Evolutionary conservation across 495 filamentous ascomycete species (phyloP), one percentile per base, ranked within the genome.

Genomic region (Hypoxylon trugodes): DNA sequence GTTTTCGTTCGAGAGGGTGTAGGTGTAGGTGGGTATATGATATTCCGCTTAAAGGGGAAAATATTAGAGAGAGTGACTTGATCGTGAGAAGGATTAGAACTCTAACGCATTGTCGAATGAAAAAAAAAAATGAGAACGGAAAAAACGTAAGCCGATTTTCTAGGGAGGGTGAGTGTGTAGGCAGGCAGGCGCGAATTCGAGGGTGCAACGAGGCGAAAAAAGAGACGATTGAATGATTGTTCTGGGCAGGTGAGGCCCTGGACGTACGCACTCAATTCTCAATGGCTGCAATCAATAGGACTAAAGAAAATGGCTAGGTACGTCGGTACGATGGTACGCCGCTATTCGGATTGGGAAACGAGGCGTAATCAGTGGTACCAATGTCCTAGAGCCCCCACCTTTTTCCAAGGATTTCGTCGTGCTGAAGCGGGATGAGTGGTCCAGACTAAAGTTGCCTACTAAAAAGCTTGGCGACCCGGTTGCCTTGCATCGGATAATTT

Each of bases 401-500:
- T 32, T 51, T 45, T 25, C 25, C 18, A 33, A 26, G 12, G 15
- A 58, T 33, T 10, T 40, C 30, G 47, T 18, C 37, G 4, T 42
- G 50, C 37, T 49, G 55, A 36, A 59, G 47, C 18, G 40, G 30
- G 32, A 22, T 35, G 38, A 28, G 10, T 43, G 22, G 13, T 21
- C 40, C 25, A 2, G 26, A 7, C 19, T n/a, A 41, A 40, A 45
- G 43, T 26, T 16, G 36, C 28, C 46, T 28, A 36, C 19, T 24
- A 40, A 32, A 54, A 41, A 18, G 16, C 45, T 51, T 56, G 43
- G 43, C 51, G 40, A 40, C 38, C 46, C 35, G 45, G 52, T 51
- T 57, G 60, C 60, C 55, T 66, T 66, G 56, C 62, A 60, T 60
- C 62, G 49, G 62, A 60, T 56, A 60, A 66, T 66, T 60, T 40